These are phyloP conservation scores for Macrophomina pseudophaseolina DNA, from an alignment of 2,329 filamentous ascomycete species.

Conservation along the genomic window DNA sequence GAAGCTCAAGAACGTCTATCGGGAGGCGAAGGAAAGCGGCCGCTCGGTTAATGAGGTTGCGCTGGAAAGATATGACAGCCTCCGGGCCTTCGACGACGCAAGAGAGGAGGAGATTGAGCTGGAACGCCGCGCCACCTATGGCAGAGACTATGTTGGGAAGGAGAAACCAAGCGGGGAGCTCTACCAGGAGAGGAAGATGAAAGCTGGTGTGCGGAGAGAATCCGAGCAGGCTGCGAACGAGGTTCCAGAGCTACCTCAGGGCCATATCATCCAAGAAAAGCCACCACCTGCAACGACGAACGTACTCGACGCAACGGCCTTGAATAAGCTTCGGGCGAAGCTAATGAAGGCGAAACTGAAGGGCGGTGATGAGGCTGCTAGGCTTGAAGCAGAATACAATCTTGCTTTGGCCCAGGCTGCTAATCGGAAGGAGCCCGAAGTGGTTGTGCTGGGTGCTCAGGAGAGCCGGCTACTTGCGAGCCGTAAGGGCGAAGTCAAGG, in stretches of 20 bases:
- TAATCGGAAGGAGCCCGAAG: slow-evolving; percentile 64
- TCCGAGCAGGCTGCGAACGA: slow-evolving; percentile 26
- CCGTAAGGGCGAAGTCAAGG: slow-evolving; percentile 74
- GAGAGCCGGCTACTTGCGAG: slow-evolving; percentile 87
- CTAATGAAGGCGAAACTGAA: slow-evolving; percentile 95
- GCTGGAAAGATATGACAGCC: slow-evolving; percentile 76
- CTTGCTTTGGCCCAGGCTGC: slow-evolving; percentile 66
- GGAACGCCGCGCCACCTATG: slow-evolving; percentile 81
- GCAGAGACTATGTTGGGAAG: slow-evolving; percentile 81
- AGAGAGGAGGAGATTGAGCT: slow-evolving; percentile 92
- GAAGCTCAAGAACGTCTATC: slow-evolving; percentile 85
- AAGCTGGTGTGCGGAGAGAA: slow-evolving; percentile 57
- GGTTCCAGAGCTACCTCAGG: slow-evolving; percentile 53
- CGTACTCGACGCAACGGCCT: slow-evolving; percentile 72
- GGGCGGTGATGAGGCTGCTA: slow-evolving; percentile 73
- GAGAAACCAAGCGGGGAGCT: slow-evolving; percentile 88
- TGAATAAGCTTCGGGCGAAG: slow-evolving; percentile 90
- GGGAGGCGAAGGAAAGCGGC: slow-evolving; percentile 74
- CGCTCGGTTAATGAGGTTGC: slow-evolving; percentile 82
- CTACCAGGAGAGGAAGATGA: slow-evolving; percentile 74
- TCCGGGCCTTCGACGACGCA: slow-evolving; percentile 88
- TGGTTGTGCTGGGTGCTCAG: slow-evolving; percentile 84
- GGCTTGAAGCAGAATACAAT: slow-evolving; percentile 85
- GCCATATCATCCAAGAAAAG: slow-evolving; percentile 63
- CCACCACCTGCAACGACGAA: slow-evolving; percentile 54